Evolutionary conservation across 192 early-diverging fungal genomes (phyloP).

Genomic region (Gaertneriomyces sp.): DNA sequence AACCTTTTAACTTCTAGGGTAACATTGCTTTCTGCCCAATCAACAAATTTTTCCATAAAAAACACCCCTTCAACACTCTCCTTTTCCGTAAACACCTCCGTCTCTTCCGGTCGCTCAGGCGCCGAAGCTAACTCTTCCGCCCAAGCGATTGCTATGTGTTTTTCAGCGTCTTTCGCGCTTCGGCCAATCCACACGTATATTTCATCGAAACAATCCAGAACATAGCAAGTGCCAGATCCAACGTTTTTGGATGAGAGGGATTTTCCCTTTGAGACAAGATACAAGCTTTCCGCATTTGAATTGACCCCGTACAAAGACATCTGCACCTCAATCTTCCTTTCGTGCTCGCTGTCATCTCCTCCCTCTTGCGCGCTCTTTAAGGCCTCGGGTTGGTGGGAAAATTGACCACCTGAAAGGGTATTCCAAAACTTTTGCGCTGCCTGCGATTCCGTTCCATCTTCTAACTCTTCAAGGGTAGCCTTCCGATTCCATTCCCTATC

Average conservation of each 20-base stretch:
- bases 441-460: neutral
- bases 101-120: neutral
- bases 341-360: slow-evolving; percentile 21
- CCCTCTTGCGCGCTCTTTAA: slow-evolving; percentile 2
- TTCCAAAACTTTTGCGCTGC: slow-evolving; percentile 4
- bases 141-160: slow-evolving; percentile 11
- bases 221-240: slow-evolving; percentile 16
- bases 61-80: slow-evolving; percentile 33
- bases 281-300: neutral
- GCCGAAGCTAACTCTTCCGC: slow-evolving; percentile 13
- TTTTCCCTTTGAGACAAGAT: slow-evolving; percentile 13
- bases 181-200: slow-evolving; percentile 34
- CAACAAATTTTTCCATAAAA: slow-evolving; percentile 36
- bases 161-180: slow-evolving; percentile 14
- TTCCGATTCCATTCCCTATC: slow-evolving; percentile 36
- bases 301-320: slow-evolving; percentile 26
- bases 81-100: slow-evolving; percentile 15
- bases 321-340: slow-evolving; percentile 13
- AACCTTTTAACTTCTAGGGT: slow-evolving; percentile 23
- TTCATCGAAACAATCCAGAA: slow-evolving; percentile 30
- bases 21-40: slow-evolving; percentile 30
- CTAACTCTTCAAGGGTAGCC: slow-evolving; percentile 22
- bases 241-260: slow-evolving; percentile 19
- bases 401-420: neutral
- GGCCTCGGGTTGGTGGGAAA: neutral